Base-by-base conservation (phyloP, 169 alveolate genomes). In the Perkinsus marinus region DNA sequence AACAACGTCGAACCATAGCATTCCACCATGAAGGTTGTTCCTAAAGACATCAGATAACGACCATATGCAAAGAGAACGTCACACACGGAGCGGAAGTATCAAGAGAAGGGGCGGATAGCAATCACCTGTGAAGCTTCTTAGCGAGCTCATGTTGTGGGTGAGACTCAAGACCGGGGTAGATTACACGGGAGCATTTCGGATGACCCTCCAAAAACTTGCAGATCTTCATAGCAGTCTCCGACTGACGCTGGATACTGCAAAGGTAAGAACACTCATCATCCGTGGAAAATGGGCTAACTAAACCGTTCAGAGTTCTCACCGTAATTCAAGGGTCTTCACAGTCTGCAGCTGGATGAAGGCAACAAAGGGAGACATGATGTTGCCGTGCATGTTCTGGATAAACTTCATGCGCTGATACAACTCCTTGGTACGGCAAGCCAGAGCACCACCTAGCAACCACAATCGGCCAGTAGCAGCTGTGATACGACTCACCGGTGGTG, bases 141-240 rank as follows among this genome's bases (percentile, higher is more conserved):
- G 97, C 97, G 68, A 95, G 92, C 90, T 89, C 95, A 68, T 93
- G 90, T 92, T 95, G 95, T 22, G 96, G 95, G 69, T 92, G 94
- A 22, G 94, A 90, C 39, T 92, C 93, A 17, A 93, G 69, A 38
- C 97, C 97, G 3, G 97, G 97, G 68, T 95, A 95, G 89, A 91
- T 43, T 39, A 91, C 94, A 22, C 38, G 46, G 6, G 41, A 90
- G 43, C 92, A 94, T 37, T 91, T 91, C 22, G 94, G 93, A 90
- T 93, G 95, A 68, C 57, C n/a, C 89, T 91, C 92, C 36, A 94
- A 92, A n/a, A 91, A 94, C 69, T 89, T 79, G 36, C 96, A 96
- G 79, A 95, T 91, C 37, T 57, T 89, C 92, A 79, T 92, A 43
- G 97, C 97, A 0, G 93, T 94, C 43, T 91, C 94, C 91, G 95